These are phyloP conservation scores for Colletotrichum brevisporum DNA, from an alignment of 2,329 filamentous ascomycete species.

Conservation along the genomic window DNA sequence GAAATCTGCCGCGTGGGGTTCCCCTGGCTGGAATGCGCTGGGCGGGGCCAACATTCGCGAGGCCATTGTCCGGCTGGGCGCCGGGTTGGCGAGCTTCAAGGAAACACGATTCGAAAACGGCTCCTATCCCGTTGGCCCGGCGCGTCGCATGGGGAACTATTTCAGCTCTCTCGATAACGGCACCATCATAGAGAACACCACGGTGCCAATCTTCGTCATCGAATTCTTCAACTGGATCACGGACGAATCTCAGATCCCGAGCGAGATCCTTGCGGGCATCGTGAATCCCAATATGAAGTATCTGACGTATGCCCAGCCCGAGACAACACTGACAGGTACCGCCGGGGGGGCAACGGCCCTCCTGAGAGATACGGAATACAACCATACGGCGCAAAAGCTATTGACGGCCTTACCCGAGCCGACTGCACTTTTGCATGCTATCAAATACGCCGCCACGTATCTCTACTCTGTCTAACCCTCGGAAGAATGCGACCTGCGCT, in stretches of 20 bases:
- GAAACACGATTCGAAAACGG: too few species aligned
- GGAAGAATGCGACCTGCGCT: neutral
- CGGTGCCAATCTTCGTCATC: neutral
- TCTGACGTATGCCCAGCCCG: neutral
- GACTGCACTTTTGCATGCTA: too few species aligned
- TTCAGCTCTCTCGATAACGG: neutral
- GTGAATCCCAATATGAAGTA: neutral
- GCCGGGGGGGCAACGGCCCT: too few species aligned
- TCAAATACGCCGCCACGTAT: too few species aligned
- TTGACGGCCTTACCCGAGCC: too few species aligned
- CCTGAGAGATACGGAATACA: too few species aligned
- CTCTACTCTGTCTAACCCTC: too few species aligned
- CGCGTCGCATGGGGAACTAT: neutral
- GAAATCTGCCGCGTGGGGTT: neutral
- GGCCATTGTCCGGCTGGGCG: too few species aligned
- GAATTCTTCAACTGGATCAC: neutral
- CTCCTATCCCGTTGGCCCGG: neutral
- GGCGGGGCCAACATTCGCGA: too few species aligned
- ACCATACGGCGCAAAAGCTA: too few species aligned
- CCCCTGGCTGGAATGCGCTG: too few species aligned
- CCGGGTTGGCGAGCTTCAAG: too few species aligned
- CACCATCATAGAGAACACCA: neutral
- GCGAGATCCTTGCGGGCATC: neutral
- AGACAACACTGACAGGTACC: neutral
- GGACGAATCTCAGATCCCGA: neutral